These are phyloP conservation scores for Tricholomella constricta DNA, from an alignment of 768 basidiomycete genomes.

Conservation along the genomic window DNA sequence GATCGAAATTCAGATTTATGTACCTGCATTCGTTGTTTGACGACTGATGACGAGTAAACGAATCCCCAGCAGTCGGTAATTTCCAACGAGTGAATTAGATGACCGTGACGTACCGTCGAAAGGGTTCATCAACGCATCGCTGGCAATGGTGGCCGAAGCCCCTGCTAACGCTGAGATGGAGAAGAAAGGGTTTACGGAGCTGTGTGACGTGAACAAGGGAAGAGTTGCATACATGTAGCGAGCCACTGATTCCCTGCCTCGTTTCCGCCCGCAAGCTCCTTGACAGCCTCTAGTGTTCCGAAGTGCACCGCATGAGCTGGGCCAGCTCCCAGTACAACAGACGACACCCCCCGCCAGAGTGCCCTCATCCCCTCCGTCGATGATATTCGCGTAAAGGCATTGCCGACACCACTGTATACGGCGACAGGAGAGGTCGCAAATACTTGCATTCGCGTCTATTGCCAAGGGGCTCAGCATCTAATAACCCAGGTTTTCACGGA, in stretches of 20 bases:
- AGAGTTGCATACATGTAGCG: conserved; percentile 72
- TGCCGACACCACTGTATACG: conserved; percentile 86
- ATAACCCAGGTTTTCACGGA: background rate
- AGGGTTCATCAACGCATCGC: conserved; percentile 98
- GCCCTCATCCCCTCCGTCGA: conserved; percentile 90
- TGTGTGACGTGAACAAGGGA: conserved; percentile 1
- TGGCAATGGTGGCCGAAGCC: conserved; percentile 90
- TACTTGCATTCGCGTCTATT: conserved; percentile 98
- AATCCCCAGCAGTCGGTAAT: background rate
- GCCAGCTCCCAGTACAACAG: conserved; percentile 94
- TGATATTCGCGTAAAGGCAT: conserved; percentile 90
- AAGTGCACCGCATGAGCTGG: conserved; percentile 99
- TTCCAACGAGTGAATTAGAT: conserved; percentile 5
- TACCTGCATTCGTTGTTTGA: conserved; percentile 99
- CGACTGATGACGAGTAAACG: conserved; percentile 54
- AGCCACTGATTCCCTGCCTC: conserved; percentile 77
- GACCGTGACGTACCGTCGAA: conserved; percentile 80
- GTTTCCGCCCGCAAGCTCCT: conserved; percentile 91
- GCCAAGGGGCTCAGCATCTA: background rate
- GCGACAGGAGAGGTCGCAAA: conserved; percentile 84
- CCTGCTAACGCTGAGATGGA: conserved; percentile 76
- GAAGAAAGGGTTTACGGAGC: conserved; percentile 7
- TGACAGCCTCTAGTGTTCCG: conserved; percentile 92
- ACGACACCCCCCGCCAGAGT: conserved; percentile 95
- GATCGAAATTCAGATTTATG: conserved; percentile 91